Evolutionary conservation across 371 early-diverging fungal genomes (phyloP).

Genomic region (Rhizopus stolonifer): DNA sequence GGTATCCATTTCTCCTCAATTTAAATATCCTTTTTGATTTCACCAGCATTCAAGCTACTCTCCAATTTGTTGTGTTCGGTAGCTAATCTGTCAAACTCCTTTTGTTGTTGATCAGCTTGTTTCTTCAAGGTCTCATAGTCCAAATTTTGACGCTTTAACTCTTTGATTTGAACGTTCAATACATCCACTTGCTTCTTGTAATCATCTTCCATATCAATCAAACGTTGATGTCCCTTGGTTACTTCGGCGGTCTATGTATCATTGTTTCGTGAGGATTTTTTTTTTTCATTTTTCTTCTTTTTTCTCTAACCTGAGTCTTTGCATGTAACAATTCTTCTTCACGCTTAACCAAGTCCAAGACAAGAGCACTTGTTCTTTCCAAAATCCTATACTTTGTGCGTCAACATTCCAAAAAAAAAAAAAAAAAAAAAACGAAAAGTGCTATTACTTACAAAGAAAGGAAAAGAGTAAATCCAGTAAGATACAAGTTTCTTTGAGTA

Average conservation of each 20-base stretch:
- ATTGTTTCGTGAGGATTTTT: too few species aligned
- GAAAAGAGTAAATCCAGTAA: slow-evolving; percentile 85
- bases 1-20: not conserved
- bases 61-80: slow-evolving; percentile 68
- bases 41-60: not conserved
- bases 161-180: slow-evolving; percentile 40
- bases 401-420: too few species aligned
- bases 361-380: slow-evolving; percentile 68
- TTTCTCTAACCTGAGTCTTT: slow-evolving; percentile 16
- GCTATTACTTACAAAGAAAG: slow-evolving; percentile 73
- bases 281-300: too few species aligned
- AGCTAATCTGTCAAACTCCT: slow-evolving; percentile 74
- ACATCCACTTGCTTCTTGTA: slow-evolving; percentile 24
- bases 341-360: slow-evolving; percentile 60
- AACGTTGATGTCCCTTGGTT: slow-evolving; percentile 20
- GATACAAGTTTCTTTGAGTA: slow-evolving; percentile 85
- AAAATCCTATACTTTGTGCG: slow-evolving; percentile 62
- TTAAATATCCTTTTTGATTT: not conserved
- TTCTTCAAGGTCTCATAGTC: slow-evolving; percentile 76
- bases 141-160: slow-evolving; percentile 50
- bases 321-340: slow-evolving; percentile 61
- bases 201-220: slow-evolving; percentile 28
- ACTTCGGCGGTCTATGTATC: slow-evolving; percentile 17
- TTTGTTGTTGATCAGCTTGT: slow-evolving; percentile 66
- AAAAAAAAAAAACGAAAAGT: too few species aligned